Evolutionary conservation across 805 yeast genomes (phyloP), one percentile per base, ranked within the genome.

Genomic region (Saitoella complicata): DNA sequence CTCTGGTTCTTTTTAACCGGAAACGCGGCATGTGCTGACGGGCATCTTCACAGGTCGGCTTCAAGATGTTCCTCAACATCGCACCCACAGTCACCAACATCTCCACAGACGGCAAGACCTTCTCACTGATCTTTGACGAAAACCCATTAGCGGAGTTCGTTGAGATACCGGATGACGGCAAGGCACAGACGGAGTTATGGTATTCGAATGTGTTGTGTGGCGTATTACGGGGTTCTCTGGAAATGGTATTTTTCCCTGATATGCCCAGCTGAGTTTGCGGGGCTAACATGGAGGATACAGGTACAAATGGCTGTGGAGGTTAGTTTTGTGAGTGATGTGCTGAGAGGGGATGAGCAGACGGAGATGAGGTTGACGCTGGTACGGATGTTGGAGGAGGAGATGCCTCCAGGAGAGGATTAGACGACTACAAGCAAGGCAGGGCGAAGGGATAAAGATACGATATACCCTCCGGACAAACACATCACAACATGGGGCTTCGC

Each of bases 131-230:
- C 1, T 61, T 88, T 21, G 73, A 71, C 10, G 96, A 88, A 45
- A 91, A 91, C 58, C 97, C 97, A 32, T 68, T 91, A 52, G 80
- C 91, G 7, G 96, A 88, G 58, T 91, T 87, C 66, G 98, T 91
- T 3, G 97, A 91, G 60, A 69, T 91, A 41, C 96, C 96, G 0
- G 78, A 73, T 57, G 94, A 81, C 54, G 78, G 79, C 2, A 71
- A 69, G 50, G 77, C 85, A 4, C 60, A 66, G 46, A 72, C 72
- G 50, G 84, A 80, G 55, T 66, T 91, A 43, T 91, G 98, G 97
- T 91, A 87, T 58, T 82, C 94, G 1, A 93, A 91, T 55, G 72
- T 91, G 2, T 64, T 86, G 30, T 81, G 87, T 50, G 98, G 98
- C 11, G 91, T 91, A 3, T 62, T 91, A 42, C 74, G 84, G 47